A percentile compares a stretch with the other conserved stretches of the same genome.
Evolutionary conservation across 345 rosid genomes (phyloP).

Genomic region (Psidium guajava): DNA sequence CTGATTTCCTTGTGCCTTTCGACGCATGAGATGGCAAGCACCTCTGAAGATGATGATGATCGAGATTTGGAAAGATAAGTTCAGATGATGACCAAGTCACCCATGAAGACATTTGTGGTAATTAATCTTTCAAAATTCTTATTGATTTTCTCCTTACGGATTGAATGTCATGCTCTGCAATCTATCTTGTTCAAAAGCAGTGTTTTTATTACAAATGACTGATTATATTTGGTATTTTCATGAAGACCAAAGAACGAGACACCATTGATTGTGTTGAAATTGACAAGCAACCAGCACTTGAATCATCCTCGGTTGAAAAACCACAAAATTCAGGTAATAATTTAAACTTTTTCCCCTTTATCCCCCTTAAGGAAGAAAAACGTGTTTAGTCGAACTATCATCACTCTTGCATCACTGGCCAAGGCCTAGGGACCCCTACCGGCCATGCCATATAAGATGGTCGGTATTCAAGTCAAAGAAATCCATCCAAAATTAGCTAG

Average conservation of each 20-base stretch:
- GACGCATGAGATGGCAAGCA: background rate
- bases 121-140: background rate
- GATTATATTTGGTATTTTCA: background rate
- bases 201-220: background rate
- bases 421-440: no score
- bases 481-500: no score
- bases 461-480: no score
- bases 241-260: background rate
- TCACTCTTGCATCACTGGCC: background rate
- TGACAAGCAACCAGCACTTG: background rate
- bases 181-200: background rate
- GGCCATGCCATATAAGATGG: no score
- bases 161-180: background rate
- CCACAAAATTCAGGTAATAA: background rate
- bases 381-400: background rate
- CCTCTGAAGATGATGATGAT: background rate
- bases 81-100: background rate
- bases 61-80: background rate
- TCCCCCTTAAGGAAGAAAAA: background rate
- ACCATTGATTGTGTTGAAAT: background rate
- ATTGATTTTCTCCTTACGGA: background rate
- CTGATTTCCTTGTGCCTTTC: background rate
- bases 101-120: background rate
- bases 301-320: background rate
- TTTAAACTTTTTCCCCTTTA: background rate